Conservation (phyloP, 805 yeast genomes). For the Zygosaccharomyces kombuchaensis region DNA sequence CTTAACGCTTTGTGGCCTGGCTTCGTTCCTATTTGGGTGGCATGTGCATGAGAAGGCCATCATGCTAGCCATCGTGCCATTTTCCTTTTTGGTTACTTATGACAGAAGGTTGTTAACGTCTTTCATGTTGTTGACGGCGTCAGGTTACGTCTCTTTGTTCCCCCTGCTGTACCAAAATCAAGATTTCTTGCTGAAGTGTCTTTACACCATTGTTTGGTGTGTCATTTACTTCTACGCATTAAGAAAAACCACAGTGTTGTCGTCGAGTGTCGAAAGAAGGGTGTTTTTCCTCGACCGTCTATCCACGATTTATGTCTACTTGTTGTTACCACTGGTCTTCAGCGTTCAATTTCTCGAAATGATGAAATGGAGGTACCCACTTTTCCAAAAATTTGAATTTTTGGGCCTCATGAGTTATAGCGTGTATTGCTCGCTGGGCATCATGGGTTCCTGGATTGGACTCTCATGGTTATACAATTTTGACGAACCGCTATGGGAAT, state of each 20-base stretch:
- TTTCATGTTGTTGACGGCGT: conserved; percentile 63
- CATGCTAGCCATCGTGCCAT: conserved; percentile 83
- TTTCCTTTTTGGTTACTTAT: conserved; percentile 65
- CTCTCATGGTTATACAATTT: conserved; percentile 84
- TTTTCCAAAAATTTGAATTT: conserved; percentile 63
- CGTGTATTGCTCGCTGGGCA: conserved; percentile 82
- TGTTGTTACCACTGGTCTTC: conserved; percentile 61
- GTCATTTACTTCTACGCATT: conserved; percentile 69
- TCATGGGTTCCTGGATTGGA: conserved; percentile 82
- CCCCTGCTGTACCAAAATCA: conserved; percentile 79
- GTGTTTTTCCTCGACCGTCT: conserved; percentile 69
- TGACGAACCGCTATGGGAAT: conserved; percentile 64
- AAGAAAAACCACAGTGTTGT: conserved; percentile 55
- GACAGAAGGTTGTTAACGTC: conserved; percentile 70
- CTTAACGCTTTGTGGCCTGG: conserved; percentile 82
- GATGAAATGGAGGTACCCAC: conserved; percentile 49
- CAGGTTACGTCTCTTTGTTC: conserved; percentile 84
- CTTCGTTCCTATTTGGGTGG: conserved; percentile 95
- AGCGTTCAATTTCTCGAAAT: conserved; percentile 46
- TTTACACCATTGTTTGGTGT: conserved; percentile 82
- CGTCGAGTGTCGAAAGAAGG: conserved; percentile 40
- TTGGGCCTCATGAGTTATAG: conserved; percentile 76
- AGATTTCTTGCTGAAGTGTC: conserved; percentile 71
- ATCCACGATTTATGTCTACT: conserved; percentile 59
- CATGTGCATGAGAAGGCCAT: conserved; percentile 98